A percentile compares a stretch with the other conserved stretches of the same genome.
Conservation (phyloP, 352 stramenopile species). For the Phytopythium boreale region DNA sequence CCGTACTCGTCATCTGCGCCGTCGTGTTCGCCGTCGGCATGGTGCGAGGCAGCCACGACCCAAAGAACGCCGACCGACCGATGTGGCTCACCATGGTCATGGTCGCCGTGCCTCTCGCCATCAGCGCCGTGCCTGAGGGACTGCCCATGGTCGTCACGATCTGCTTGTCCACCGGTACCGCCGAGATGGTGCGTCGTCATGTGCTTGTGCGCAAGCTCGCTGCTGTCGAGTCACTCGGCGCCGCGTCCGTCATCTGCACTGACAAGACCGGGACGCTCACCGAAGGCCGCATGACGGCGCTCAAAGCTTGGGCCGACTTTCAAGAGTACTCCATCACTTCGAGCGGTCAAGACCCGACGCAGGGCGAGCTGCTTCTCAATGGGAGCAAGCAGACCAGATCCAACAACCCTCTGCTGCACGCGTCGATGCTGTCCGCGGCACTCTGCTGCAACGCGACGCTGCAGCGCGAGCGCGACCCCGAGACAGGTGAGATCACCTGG, state of each 20-base stretch:
- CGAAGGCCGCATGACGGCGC: slow-evolving; percentile 78
- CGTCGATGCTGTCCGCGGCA: slow-evolving; percentile 56
- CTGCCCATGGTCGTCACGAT: slow-evolving; percentile 84
- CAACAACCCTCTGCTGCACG: slow-evolving; percentile 50
- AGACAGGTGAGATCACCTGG: slow-evolving; percentile 23
- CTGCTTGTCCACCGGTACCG: slow-evolving; percentile 66
- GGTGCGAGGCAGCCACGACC: slow-evolving; percentile 37
- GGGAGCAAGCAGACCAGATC: slow-evolving; percentile 33
- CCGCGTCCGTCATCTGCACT: slow-evolving; percentile 90
- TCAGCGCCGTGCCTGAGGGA: slow-evolving; percentile 78
- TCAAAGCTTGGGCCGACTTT: slow-evolving; percentile 78
- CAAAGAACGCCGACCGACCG: slow-evolving; percentile 63
- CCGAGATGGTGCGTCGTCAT: slow-evolving; percentile 73
- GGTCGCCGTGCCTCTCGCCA: slow-evolving; percentile 87
- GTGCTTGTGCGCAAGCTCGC: slow-evolving; percentile 86
- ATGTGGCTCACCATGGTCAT: slow-evolving; percentile 93
- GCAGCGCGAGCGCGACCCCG: slow-evolving; percentile 35
- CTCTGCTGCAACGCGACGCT: slow-evolving; percentile 79
- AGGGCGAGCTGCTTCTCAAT: slow-evolving; percentile 38
- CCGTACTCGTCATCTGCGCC: slow-evolving; percentile 71
- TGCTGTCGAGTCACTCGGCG: slow-evolving; percentile 81
- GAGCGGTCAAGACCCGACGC: slow-evolving; percentile 53
- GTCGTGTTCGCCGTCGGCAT: slow-evolving; percentile 88
- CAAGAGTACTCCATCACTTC: slow-evolving; percentile 62
- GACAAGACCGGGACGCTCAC: slow-evolving; percentile 97